Evolutionary conservation across 805 yeast genomes (phyloP).

Genomic region (Vanderwaltozyma verrucispora): DNA sequence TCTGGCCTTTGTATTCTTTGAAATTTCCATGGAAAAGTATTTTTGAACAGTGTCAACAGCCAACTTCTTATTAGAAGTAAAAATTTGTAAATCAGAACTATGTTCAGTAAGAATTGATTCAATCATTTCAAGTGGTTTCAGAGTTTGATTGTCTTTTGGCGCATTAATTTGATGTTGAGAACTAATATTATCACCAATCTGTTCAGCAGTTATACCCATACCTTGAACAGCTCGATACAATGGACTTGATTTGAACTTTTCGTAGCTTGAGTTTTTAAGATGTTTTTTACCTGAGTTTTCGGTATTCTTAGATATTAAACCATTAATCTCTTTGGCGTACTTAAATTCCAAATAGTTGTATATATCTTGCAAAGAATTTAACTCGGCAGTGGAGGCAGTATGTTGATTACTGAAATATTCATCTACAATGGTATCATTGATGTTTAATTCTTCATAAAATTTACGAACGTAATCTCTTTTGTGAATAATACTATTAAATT

Average conservation of each 20-base stretch:
- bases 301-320: constrained; percentile 21
- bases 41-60: constrained; percentile 67
- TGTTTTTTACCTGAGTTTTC: constrained; percentile 37
- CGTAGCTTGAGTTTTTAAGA: constrained; percentile 51
- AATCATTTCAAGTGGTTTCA: constrained; percentile 52
- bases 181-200: constrained; percentile 72
- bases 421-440: constrained; percentile 47
- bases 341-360: constrained; percentile 74
- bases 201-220: constrained; percentile 68
- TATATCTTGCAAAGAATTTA: constrained; percentile 57
- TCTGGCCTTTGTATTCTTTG: constrained; percentile 72
- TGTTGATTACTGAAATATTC: constrained; percentile 47
- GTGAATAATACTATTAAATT: constrained; percentile 73
- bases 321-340: constrained; percentile 36
- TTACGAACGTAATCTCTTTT: constrained; percentile 56
- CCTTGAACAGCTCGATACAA: constrained; percentile 56
- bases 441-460: constrained; percentile 42
- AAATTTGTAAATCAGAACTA: constrained; percentile 28
- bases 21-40: constrained; percentile 68
- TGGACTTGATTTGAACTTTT: constrained; percentile 54
- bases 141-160: constrained; percentile 52
- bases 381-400: constrained; percentile 50
- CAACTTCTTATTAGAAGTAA: constrained; percentile 41
- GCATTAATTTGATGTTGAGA: constrained; percentile 58
- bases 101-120: constrained; percentile 30